Percentiles rank a stretch among this genome's conserved stretches.
These are phyloP conservation scores for Bretschneidera sinensis DNA, from an alignment of 345 rosid species.

Conservation along the genomic window DNA sequence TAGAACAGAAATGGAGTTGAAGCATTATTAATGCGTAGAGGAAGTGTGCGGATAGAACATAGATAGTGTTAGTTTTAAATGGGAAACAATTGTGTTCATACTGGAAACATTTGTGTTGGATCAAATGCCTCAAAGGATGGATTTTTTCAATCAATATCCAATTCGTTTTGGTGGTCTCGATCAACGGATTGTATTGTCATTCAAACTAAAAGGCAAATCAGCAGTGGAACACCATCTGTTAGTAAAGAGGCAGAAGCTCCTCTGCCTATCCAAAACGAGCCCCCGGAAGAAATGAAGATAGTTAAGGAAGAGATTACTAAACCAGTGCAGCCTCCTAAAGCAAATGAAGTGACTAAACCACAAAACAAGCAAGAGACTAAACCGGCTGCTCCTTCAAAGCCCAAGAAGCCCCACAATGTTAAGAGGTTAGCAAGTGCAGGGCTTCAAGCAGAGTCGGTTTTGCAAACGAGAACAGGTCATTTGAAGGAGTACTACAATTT, in stretches of 20 bases:
- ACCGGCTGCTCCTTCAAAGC: conserved; percentile 19
- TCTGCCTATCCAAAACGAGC: conserved; percentile 14
- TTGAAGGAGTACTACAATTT: conserved; percentile 60
- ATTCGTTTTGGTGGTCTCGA: conserved; percentile 28
- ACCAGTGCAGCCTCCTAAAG: conserved; percentile 1
- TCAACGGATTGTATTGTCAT: conserved; percentile 11
- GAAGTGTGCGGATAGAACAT: conserved; percentile 3
- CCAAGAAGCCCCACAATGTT: conserved; percentile 37
- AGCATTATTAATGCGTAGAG: not conserved
- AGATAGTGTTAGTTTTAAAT: conserved; percentile 25
- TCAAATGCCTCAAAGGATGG: conserved; percentile 26
- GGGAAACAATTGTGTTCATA: conserved; percentile 58
- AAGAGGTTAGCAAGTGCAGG: conserved; percentile 61
- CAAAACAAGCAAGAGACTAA: not conserved
- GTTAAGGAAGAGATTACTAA: conserved; percentile 29
- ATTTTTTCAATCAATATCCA: conserved; percentile 23
- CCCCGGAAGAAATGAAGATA: conserved; percentile 42
- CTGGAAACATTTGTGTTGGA: conserved; percentile 43
- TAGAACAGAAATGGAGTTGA: conserved; percentile 14
- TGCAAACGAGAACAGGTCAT: conserved; percentile 56
- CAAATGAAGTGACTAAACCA: conserved; percentile 2
- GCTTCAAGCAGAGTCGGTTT: conserved; percentile 48
- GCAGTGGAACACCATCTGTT: conserved; percentile 2
- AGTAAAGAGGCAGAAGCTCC: conserved; percentile 17
- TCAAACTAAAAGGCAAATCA: conserved; percentile 6